Evolutionary conservation across 2,329 filamentous ascomycete genomes (phyloP).

Genomic region (Fusarium nematophilum): DNA sequence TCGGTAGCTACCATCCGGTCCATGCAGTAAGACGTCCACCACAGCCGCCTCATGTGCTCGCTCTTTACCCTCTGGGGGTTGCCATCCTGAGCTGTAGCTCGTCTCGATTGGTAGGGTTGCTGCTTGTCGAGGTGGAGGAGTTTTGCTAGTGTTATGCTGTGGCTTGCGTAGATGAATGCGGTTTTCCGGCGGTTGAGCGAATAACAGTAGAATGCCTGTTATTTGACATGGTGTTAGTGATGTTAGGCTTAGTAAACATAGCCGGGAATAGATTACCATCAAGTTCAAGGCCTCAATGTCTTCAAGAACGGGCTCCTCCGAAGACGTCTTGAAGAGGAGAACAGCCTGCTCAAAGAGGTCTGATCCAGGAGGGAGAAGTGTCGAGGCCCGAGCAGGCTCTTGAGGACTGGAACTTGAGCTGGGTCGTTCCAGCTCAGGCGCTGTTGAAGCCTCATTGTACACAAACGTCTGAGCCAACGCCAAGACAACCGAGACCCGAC

Average conservation of each 20-base stretch:
- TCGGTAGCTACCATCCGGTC: constrained; percentile 18
- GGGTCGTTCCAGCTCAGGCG: background rate
- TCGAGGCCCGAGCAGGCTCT: background rate
- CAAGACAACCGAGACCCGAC: constrained; percentile 13
- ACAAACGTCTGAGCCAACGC: constrained; percentile 15
- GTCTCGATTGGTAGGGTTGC: background rate
- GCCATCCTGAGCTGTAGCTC: background rate
- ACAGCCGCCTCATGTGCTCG: constrained; percentile 12
- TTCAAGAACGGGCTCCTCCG: constrained; percentile 11
- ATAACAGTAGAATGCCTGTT: constrained; percentile 26
- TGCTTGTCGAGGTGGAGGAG: constrained; percentile 9
- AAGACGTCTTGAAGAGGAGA: constrained; percentile 16
- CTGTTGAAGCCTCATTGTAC: background rate
- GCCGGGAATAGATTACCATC: constrained; percentile 7
- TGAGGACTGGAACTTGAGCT: background rate
- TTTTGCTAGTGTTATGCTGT: constrained; percentile 14
- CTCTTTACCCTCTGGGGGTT: background rate
- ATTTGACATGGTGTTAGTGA: no score
- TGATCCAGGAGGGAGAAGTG: constrained; percentile 3
- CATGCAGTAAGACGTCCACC: constrained; percentile 24
- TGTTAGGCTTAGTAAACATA: no score
- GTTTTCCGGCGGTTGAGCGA: constrained; percentile 20
- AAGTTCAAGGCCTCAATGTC: constrained; percentile 20
- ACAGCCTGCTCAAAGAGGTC: constrained; percentile 17
- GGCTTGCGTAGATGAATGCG: constrained; percentile 16